These are phyloP conservation scores for Phragmites australis DNA, from an alignment of 176 grass and related monocot genomes.

Conservation along the genomic window DNA sequence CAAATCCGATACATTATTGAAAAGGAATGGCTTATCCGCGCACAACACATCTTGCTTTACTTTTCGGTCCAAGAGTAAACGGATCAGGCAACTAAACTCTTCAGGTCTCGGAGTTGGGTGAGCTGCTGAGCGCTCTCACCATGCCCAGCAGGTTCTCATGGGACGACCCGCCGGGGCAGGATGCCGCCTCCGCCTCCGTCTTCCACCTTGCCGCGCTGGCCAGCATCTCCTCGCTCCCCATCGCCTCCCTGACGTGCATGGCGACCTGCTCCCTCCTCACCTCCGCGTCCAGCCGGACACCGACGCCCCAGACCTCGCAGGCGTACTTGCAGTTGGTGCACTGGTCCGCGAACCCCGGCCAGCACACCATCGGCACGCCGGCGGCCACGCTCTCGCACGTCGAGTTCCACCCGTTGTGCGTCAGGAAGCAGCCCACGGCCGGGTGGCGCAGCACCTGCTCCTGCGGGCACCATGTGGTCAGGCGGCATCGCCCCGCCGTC, in stretches of 20 bases:
- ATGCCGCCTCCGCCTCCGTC: neutral
- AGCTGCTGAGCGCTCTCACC: neutral
- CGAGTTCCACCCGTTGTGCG: no score
- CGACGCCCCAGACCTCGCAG: constrained; percentile 1
- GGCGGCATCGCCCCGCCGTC: neutral
- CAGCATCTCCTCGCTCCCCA: neutral
- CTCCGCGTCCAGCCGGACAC: neutral
- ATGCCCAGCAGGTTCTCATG: neutral
- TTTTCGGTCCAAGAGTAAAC: no score
- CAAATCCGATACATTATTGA: no score
- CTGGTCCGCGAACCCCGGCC: constrained; percentile 4
- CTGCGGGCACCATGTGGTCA: neutral
- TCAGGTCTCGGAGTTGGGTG: neutral
- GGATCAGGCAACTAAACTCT: no score
- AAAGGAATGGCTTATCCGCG: no score
- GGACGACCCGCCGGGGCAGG: neutral
- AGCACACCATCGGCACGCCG: constrained; percentile 13
- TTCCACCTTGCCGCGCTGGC: neutral
- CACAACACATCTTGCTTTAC: no score
- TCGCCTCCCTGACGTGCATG: neutral
- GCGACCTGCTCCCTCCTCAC: neutral
- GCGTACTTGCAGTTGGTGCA: neutral
- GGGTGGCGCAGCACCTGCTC: neutral
- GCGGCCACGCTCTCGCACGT: neutral
- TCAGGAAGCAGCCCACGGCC: neutral